Evolutionary conservation across 2,329 filamentous ascomycete species (phyloP).

Genomic region (Ophiostoma sp.): DNA sequence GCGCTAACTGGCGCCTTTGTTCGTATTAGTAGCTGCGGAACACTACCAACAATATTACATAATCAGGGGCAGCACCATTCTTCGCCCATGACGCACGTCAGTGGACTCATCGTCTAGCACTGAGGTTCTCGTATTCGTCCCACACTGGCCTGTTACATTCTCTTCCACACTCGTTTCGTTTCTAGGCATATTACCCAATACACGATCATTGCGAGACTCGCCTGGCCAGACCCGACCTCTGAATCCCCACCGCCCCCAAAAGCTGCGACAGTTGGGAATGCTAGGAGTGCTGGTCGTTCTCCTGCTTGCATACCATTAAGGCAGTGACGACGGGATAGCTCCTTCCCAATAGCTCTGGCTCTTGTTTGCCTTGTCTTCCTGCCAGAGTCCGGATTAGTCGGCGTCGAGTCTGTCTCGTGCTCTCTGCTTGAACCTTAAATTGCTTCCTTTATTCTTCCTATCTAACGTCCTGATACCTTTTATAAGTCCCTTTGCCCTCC

Average conservation of each 20-base stretch:
- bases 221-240: background rate
- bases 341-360: background rate
- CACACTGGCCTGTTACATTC: background rate
- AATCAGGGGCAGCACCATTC: background rate
- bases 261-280: constrained; percentile 5
- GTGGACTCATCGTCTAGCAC: background rate
- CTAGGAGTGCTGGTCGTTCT: background rate
- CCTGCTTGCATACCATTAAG: background rate
- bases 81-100: constrained; percentile 6
- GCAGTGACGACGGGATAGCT: constrained; percentile 11
- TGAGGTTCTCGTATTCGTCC: constrained; percentile 16
- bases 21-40: background rate
- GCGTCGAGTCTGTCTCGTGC: background rate
- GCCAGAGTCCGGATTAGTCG: background rate
- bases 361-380: background rate
- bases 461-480: background rate
- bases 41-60: background rate
- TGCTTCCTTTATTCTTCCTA: background rate
- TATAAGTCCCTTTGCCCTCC: background rate
- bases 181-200: background rate
- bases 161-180: background rate
- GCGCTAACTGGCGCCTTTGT: background rate
- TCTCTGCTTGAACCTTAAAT: constrained; percentile 4
- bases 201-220: constrained; percentile 5
- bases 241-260: background rate